Base-by-base conservation (phyloP, 1,284 basidiomycete species). In the Ustilago trichophora region DNA sequence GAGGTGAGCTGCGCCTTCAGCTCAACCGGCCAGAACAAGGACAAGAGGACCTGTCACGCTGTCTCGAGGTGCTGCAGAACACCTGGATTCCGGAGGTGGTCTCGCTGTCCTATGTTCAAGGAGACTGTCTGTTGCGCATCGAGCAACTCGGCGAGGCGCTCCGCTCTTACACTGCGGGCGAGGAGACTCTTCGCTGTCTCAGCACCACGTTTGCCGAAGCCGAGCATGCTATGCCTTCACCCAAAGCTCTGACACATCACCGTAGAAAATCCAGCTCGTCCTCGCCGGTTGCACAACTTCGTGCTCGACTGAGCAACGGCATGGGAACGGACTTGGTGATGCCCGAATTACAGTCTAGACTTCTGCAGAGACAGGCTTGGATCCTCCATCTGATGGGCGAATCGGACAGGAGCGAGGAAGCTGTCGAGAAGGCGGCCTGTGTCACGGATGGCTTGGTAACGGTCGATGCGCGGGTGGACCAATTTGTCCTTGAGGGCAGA, bases 301-400 rank as follows among this genome's bases (percentile, higher is more conserved):
- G 55, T 8, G 38, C 46, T 2, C 35, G 60, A 18, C 41, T 49
- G 21, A 56, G 56, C 52, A 34, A 43, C 22, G 56, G 47, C 13
- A 19, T 12, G 2, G 37, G 41, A 0, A 47, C 35, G 16, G 73
- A 71, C 6, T 22, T 44, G 29, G 47, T 75, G 9, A 35, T 77
- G 31, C 71, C 75, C 4, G 59, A 68, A 7, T 16, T 73, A n/a
- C 67, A 72, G 38, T 59, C 51, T 12, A 60, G 49, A 19, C 60
- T 77, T 9, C 34, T 75, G 22, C 63, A 66, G 21, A 62, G 62
- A 16, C 75, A 77, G 31, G 75, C 71, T 1, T 75, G 73, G 75
- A 53, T 62, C 24, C 35, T 63, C 32, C 64, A 75, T 19, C 35
- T 73, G 21, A 47, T 68, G 40, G 60, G 58, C 16, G 42, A 64